Conservation (phyloP, 2,329 filamentous ascomycete species). For the Periconia sp. region DNA sequence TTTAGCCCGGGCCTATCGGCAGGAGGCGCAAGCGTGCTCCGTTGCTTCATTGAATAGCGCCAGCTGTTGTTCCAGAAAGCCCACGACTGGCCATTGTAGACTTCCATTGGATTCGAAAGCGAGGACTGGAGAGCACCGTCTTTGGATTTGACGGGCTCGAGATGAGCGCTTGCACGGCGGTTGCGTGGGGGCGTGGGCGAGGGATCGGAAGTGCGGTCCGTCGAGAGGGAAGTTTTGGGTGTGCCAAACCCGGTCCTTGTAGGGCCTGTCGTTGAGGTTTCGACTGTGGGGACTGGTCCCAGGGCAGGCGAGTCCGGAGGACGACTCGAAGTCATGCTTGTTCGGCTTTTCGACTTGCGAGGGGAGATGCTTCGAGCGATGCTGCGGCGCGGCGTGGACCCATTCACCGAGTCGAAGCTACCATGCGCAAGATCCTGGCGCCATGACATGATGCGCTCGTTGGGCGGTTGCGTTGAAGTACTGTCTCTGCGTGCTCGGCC, state of each 20-base stretch:
- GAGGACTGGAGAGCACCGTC: slow-evolving; percentile 26
- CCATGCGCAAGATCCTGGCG: slow-evolving; percentile 70
- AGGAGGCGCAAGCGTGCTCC: slow-evolving; percentile 2
- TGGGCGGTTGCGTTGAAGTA: slow-evolving; percentile 55
- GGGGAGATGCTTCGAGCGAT: slow-evolving; percentile 55
- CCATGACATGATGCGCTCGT: slow-evolving; percentile 89
- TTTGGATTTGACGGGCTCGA: slow-evolving; percentile 26
- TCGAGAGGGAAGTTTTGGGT: not conserved
- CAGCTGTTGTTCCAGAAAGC: slow-evolving; percentile 56
- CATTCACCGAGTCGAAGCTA: slow-evolving; percentile 51
- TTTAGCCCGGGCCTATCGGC: slow-evolving; percentile 37
- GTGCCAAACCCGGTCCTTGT: slow-evolving; percentile 29
- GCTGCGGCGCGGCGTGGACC: slow-evolving; percentile 23
- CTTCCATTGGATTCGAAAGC: slow-evolving; percentile 53
- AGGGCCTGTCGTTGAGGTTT: not conserved
- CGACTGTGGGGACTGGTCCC: slow-evolving; percentile 10
- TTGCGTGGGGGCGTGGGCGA: slow-evolving; percentile 7
- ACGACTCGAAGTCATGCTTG: slow-evolving; percentile 22
- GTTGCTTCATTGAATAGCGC: slow-evolving; percentile 18
- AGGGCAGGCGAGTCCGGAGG: slow-evolving; percentile 26
- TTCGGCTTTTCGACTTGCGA: slow-evolving; percentile 46
- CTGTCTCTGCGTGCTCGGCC: slow-evolving; percentile 55
- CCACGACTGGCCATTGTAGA: slow-evolving; percentile 59
- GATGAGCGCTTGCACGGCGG: slow-evolving; percentile 4
- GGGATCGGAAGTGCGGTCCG: not conserved